Percentiles rank a stretch among this genome's conserved stretches.
phyloP scores from a whole-genome alignment of 257 asterid species.

The Petrea volubilis region DNA sequence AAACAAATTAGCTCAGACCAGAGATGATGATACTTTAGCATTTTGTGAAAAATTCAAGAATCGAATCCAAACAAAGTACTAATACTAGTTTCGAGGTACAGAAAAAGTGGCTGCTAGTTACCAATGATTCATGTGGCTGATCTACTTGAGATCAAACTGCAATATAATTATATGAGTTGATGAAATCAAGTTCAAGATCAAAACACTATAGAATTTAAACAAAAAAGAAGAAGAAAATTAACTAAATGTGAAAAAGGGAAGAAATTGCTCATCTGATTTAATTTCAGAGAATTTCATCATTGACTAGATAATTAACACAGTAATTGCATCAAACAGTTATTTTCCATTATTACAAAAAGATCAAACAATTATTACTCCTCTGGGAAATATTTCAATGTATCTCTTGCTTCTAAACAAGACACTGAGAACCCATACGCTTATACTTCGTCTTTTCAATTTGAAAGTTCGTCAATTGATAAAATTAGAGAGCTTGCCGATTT shows the following conservation, averaged over 20 bases:
- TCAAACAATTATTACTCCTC: too few species aligned
- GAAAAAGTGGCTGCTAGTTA: too few species aligned
- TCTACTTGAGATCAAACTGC: too few species aligned
- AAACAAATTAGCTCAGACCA: background rate
- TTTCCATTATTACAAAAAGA: too few species aligned
- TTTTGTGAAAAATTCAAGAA: background rate
- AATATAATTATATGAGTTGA: too few species aligned
- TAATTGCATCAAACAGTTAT: too few species aligned
- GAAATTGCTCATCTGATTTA: background rate
- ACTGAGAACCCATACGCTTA: background rate
- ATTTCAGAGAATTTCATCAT: too few species aligned
- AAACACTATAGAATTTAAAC: background rate
- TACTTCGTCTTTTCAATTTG: background rate
- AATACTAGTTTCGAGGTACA: background rate
- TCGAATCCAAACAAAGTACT: background rate
- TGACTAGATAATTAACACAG: too few species aligned
- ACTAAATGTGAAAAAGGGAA: background rate
- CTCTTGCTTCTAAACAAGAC: background rate
- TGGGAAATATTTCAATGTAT: too few species aligned
- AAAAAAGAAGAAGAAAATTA: too few species aligned
- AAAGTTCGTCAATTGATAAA: background rate
- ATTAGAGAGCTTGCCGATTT: background rate
- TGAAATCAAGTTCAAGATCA: background rate
- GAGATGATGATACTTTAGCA: background rate
- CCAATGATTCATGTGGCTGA: too few species aligned